Base-by-base conservation (phyloP, 495 filamentous ascomycete species). In the Neurospora hispaniola region DNA sequence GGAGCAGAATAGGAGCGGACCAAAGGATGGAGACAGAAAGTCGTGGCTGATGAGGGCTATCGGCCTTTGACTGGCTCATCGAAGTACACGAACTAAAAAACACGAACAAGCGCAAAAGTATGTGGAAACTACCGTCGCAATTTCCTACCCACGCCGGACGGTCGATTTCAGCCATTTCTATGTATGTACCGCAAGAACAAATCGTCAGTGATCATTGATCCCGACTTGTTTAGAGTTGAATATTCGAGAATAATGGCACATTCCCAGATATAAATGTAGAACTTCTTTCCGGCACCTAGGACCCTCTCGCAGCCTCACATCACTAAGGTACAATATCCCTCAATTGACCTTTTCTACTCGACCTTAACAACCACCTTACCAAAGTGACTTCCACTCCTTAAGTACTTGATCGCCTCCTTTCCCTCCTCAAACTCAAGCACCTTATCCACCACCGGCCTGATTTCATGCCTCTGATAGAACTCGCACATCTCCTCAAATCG, bases 401-500 rank as follows among this genome's bases (percentile, higher is more conserved):
- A 66, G 54, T 66, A 66, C 27, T 66, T 66, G 54, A 66, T 66
- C 54, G 54, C 54, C 54, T 66, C 54, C 6, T 7, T 14, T 0
- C 54, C 54, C 12, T 66, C 23, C 27, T 79, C 79, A 70, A 83
- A 80, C 38, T n/a, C 54, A 70, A 84, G 84, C 18, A 82, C 76
- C 69, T 80, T 77, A 38, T 84, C 75, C 39, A 84, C 79, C 41
- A 83, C 80, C 70, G 73, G 70, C 9, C 71, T 75, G 4, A 85
- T 78, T 73, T 80, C 62, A 48, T 80, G 76, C 72, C 79, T 76
- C 48, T 78, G 78, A 48, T 78, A 77, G 54, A 83, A 78, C 40
- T 69, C 18, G 69, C 81, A 73, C 73, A 83, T 75, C 74, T 84
- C 80, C 44, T 78, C 78, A 27, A 81, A 81, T 41, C 79, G 76